Evolutionary conservation across 352 stramenopile genomes (phyloP), one percentile per base, ranked within the genome.

Genomic region (Phytopythium sindhum): DNA sequence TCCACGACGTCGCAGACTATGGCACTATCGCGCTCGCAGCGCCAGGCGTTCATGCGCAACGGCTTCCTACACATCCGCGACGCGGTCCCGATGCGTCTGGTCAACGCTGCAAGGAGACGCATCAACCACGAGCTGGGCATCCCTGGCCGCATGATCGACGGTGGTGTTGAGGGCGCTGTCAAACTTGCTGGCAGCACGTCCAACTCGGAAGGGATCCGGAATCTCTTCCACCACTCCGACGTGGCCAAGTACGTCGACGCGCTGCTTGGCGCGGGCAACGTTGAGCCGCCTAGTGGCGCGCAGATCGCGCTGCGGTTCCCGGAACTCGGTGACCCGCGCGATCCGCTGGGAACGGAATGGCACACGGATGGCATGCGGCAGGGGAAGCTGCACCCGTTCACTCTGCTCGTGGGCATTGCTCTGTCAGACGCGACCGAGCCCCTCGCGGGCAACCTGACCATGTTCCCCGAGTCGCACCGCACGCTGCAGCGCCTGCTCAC

Each of bases 331-430:
- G 72, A 81, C 26, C 71, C 76, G 21, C 76, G 84, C 2, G 80
- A 94, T 17, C 83, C 80, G 7, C 52, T 70, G 10, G 85, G 85
- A 19, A 91, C 80, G 4, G 83, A 94, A 65, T 94, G 85, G 85
- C 85, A 94, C 70, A 94, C 81, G 23, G 85, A 92, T 52, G 85
- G 83, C 35, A 91, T 94, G 85, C 76, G 83, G 1, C 85, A 94
- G 66, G 81, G 83, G 54, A 80, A 75, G 54, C 67, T 77, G 31
- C 83, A 92, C 48, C 85, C 85, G 21, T 94, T 92, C 66, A 84
- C 73, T 10, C 67, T 92, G 23, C 64, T 94, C 19, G 66, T 80
- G 0, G 83, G 85, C n/a, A 67, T 94, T 26, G 68, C 85, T 41
- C 68, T 94, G n/a, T 94, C 83, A 9, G 83, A 91, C 26, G 75